Evolutionary conservation across 352 stramenopile species (phyloP), one percentile per base, ranked within the genome.

Genomic region (Thalassiosira hispida): DNA sequence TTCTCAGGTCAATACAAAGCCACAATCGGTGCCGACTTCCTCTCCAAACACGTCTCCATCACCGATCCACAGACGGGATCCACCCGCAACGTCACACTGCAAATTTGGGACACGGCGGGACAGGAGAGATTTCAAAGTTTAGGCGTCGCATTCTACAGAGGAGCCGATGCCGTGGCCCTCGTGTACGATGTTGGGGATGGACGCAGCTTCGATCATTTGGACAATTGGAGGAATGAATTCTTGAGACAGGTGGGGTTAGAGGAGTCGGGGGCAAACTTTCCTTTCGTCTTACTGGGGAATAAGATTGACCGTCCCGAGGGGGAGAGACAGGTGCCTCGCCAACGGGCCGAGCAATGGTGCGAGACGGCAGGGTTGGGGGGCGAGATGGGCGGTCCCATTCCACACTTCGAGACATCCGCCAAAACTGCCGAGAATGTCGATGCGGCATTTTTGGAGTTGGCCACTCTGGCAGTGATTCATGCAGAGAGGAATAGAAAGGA

Each of bases 1-100:
- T 99, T 99, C 87, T 97, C 94, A 33, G 98, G 96, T 70, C 96
- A 98, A 90, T 99, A 99, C 92, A 99, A 99, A 82, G 97, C 97
- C 20, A 99, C 97, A 3, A 99, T 99, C 85, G 97, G 97, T 55
- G 97, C 97, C 25, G 97, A 99, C 85, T 99, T 99, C 82, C 90
- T 99, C 51, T 97, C 96, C 12, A 98, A 99, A 83, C 96, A 99
- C 83, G 82, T 92, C 49, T 84, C 85, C 7, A 73, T 93, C 44
- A 78, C 86, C 20, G 86, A 83, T 60, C 81, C 84, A 44, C 47
- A 75, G 38, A 90, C 72, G 25, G 71, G 96, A 95, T 92, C 98
- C 64, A 94, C 98, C 81, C 95, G 98, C 76, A 98, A 98, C 74
- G 96, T 98, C 40, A 98, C 95, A 18, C 95, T 99, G n/a, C 92